These are phyloP conservation scores for Asterochloris erici DNA, from an alignment of 139 green algal genomes.

Conservation along the genomic window DNA sequence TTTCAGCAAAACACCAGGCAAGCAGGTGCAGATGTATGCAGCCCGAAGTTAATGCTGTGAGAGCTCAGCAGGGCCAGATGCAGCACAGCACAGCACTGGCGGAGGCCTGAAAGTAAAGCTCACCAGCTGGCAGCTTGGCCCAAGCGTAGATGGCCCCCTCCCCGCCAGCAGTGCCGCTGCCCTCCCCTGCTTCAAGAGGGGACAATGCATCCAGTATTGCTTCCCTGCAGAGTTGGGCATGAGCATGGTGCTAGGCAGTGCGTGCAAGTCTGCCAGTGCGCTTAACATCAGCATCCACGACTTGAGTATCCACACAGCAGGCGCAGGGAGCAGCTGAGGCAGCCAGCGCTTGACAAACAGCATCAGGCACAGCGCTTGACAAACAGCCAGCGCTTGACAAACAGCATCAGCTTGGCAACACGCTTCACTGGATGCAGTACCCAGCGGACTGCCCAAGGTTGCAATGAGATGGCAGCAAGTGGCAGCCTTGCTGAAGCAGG, in stretches of 20 bases:
- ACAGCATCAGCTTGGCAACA: neutral
- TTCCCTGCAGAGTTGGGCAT: slow-evolving; percentile 16
- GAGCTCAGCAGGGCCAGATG: neutral
- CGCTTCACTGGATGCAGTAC: neutral
- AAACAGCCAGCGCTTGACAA: neutral
- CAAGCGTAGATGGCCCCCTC: slow-evolving; percentile 94
- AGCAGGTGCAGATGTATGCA: neutral
- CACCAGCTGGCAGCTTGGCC: slow-evolving; percentile 62
- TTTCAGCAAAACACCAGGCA: neutral
- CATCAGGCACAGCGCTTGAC: neutral
- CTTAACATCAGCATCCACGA: neutral
- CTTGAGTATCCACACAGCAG: neutral
- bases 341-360: neutral
- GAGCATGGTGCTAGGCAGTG: neutral
- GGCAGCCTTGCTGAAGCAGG: neutral
- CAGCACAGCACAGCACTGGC: neutral
- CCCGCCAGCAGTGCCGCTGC: slow-evolving; percentile 60
- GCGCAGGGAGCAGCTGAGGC: neutral
- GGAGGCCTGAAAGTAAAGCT: neutral
- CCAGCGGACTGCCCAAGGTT: neutral
- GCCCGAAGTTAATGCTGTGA: neutral
- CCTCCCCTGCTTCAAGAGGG: slow-evolving; percentile 46
- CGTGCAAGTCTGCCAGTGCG: neutral
- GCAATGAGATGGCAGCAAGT: neutral
- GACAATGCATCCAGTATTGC: slow-evolving; percentile 61